These are phyloP conservation scores for Brassica incana DNA, from an alignment of 345 rosid species.

Conservation along the genomic window DNA sequence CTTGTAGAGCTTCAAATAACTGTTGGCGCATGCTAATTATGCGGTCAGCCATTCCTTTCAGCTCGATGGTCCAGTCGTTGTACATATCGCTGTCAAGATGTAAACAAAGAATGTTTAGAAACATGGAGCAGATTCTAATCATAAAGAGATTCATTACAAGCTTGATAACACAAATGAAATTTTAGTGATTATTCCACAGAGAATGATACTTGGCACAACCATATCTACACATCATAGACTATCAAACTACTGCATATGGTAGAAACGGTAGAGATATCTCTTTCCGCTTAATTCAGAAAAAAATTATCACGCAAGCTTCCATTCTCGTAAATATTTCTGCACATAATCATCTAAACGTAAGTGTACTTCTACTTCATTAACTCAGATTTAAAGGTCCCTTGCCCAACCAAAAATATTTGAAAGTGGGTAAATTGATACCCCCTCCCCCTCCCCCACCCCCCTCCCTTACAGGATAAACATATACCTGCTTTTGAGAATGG, in stretches of 20 bases:
- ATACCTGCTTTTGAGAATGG: conserved; percentile 64
- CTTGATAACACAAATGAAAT: neutral
- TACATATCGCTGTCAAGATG: conserved; percentile 52
- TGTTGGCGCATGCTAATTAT: conserved; percentile 68
- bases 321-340: neutral
- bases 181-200: neutral
- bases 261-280: neutral
- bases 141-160: neutral
- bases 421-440: neutral
- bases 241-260: neutral
- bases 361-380: neutral
- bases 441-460: too few relatives aligned
- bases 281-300: neutral
- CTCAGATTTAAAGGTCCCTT: neutral
- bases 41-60: conserved; percentile 77
- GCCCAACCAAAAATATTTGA: neutral
- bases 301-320: neutral
- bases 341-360: neutral
- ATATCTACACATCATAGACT: neutral
- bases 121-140: conserved; percentile 11
- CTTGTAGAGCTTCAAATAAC: conserved; percentile 56
- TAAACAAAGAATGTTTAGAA: conserved; percentile 6
- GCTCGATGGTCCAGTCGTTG: conserved; percentile 65
- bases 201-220: neutral
- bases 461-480: neutral